phyloP scores from a whole-genome alignment of 352 stramenopile species.

The Phytophthora rubi region DNA sequence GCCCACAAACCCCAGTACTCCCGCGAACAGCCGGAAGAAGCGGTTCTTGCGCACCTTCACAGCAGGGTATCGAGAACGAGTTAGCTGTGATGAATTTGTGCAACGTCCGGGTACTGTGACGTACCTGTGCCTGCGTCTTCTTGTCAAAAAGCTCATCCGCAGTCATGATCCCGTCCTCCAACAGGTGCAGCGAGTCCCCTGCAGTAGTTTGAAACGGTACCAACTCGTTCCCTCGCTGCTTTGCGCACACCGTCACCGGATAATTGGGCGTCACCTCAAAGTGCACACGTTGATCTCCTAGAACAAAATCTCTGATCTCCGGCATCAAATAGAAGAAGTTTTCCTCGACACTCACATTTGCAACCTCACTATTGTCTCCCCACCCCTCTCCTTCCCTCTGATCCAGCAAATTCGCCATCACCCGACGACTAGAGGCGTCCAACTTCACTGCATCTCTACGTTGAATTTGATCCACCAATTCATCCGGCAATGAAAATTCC shows the following conservation, averaged over 20 bases:
- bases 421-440: slow-evolving; percentile 44
- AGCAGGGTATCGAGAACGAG: neutral
- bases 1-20: slow-evolving; percentile 68
- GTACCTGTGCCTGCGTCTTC: slow-evolving; percentile 54
- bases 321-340: slow-evolving; percentile 60
- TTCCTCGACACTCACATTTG: slow-evolving; percentile 61
- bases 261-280: slow-evolving; percentile 75
- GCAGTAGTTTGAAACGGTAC: slow-evolving; percentile 47
- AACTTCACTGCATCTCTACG: slow-evolving; percentile 60
- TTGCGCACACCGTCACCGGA: slow-evolving; percentile 69
- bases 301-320: slow-evolving; percentile 24
- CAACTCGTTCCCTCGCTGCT: slow-evolving; percentile 36
- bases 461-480: slow-evolving; percentile 74
- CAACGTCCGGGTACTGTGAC: neutral
- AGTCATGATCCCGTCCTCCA: slow-evolving; percentile 66
- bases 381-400: slow-evolving; percentile 52
- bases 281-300: slow-evolving; percentile 70
- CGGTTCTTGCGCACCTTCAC: slow-evolving; percentile 63
- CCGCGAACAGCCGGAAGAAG: slow-evolving; percentile 69
- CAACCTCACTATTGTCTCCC: slow-evolving; percentile 45
- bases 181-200: slow-evolving; percentile 58
- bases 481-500: slow-evolving; percentile 60
- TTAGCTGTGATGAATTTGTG: neutral
- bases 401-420: slow-evolving; percentile 68
- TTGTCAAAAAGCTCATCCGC: slow-evolving; percentile 54